Evolutionary conservation across 2,329 filamentous ascomycete genomes (phyloP), one percentile per base, ranked within the genome.

Genomic region (Scedosporium dehoogii): DNA sequence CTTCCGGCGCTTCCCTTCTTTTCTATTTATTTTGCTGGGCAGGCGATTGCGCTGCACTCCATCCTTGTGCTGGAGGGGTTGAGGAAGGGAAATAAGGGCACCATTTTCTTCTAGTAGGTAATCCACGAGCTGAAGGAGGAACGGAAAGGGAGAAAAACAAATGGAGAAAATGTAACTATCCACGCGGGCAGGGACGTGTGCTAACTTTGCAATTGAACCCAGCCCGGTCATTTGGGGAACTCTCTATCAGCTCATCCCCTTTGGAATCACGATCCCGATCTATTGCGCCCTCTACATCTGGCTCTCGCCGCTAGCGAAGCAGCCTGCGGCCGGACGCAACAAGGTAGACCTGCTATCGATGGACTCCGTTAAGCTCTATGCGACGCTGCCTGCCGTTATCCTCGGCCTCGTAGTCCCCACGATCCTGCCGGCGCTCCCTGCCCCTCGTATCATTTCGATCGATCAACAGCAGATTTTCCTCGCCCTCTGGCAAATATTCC

Each of bases 401-500:
- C 48, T 67, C 3, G 69, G 69, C 14, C 64, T 64, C 12, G 41
- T 66, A 21, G 27, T 70, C 12, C 68, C 68, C 1, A 65, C 65
- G 10, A 12, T 66, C 41, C 57, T 69, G 1, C 33, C 58, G 16
- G 61, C 59, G 21, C 62, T 70, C 3, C 66, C 67, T 1, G 60
- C 64, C 9, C 63, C 67, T 5, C 16, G n/a, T 4, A 3, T 66
- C 27, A 59, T 68, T 51, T 62, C 65, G 1, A 59, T 60, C 18
- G 63, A 65, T 12, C 62, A 58, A 18, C 65, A 67, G 21, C 67
- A 68, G 48, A n/a, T 65, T 27, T 58, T 64, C 1, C 51, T 70
- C 9, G 67, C 65, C 1, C 18, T 66, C 1, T 70, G 68, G 68
- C 68, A 69, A 29, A 46, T 63, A 14, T 69, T 69, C 48, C 69